Conservation (phyloP, 495 filamentous ascomycete species). For the Xylaria intraflava region DNA sequence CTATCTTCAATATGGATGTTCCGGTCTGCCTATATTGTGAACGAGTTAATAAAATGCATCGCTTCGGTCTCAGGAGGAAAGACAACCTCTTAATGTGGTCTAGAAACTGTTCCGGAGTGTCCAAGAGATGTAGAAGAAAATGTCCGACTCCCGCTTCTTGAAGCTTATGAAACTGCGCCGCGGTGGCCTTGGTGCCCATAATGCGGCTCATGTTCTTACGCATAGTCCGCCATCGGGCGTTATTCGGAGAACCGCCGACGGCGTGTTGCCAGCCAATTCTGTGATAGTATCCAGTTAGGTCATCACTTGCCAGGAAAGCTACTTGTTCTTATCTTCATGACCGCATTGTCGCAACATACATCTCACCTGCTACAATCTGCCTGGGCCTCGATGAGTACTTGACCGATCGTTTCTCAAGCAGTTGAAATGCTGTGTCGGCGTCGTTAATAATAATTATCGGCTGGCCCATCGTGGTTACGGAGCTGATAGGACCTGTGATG, state of each 20-base stretch:
- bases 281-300: neutral
- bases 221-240: constrained; percentile 32
- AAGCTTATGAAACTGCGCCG: constrained; percentile 30
- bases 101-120: constrained; percentile 29
- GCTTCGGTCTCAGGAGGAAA: neutral
- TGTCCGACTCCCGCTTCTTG: constrained; percentile 38
- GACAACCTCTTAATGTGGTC: constrained; percentile 35
- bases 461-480: constrained; percentile 41
- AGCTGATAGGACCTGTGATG: constrained; percentile 42
- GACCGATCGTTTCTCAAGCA: constrained; percentile 42
- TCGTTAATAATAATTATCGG: constrained; percentile 46
- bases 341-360: too few relatives aligned
- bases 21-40: constrained; percentile 29
- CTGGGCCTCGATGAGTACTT: constrained; percentile 39
- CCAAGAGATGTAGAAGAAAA: constrained; percentile 36
- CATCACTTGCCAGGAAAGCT: too few relatives aligned
- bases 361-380: constrained; percentile 33
- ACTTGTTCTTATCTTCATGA: neutral
- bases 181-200: constrained; percentile 28
- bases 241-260: constrained; percentile 31
- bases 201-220: constrained; percentile 35
- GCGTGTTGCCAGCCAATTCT: constrained; percentile 31
- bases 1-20: constrained; percentile 40
- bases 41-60: neutral
- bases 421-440: constrained; percentile 31